phyloP scores from a whole-genome alignment of 2,329 filamentous ascomycete species.

The Epichloe coenophiala region DNA sequence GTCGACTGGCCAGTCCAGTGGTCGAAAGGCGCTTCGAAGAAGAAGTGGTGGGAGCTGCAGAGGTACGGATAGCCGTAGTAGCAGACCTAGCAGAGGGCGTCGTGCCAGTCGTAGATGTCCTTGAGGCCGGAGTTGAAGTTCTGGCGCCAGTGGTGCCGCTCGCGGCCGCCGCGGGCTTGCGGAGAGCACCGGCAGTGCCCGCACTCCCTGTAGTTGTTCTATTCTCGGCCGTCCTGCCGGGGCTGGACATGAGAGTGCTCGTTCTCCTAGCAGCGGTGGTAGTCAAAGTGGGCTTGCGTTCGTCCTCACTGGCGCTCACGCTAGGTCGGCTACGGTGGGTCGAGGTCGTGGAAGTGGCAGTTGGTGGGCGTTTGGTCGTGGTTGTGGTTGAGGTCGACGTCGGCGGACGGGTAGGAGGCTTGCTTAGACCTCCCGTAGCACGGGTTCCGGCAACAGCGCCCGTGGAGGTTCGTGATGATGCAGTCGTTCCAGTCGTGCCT shows the following conservation, averaged over 20 bases:
- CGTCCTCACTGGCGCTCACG: slow-evolving; percentile 36
- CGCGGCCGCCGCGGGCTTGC: slow-evolving; percentile 20
- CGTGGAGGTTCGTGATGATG: slow-evolving; percentile 9
- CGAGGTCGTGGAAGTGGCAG: slow-evolving; percentile 22
- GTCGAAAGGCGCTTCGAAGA: slow-evolving; percentile 44
- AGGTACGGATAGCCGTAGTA: slow-evolving; percentile 18
- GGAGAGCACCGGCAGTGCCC: slow-evolving; percentile 18
- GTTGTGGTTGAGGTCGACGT: slow-evolving; percentile 15
- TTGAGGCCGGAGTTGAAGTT: slow-evolving; percentile 17
- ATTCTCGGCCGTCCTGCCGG: slow-evolving; percentile 20
- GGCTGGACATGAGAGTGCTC: slow-evolving; percentile 29
- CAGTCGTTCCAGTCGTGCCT: slow-evolving; percentile 15
- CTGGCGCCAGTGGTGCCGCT: slow-evolving; percentile 24
- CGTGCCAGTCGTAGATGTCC: slow-evolving; percentile 16
- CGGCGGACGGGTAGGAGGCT: slow-evolving; percentile 36
- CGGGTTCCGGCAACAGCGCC: slow-evolving; percentile 3
- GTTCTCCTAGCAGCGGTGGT: slow-evolving; percentile 27
- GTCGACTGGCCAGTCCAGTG: slow-evolving; percentile 21
- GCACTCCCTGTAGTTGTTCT: slow-evolving; percentile 22
- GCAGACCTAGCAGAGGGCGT: slow-evolving; percentile 22
- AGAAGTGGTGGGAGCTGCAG: slow-evolving; percentile 24
- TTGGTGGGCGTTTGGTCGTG: slow-evolving; percentile 17
- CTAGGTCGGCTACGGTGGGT: slow-evolving; percentile 34
- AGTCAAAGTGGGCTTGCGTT: slow-evolving; percentile 29
- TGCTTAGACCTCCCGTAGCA: slow-evolving; percentile 23